These are phyloP conservation scores for Phytopythium aichiense DNA, from an alignment of 352 stramenopile species.

Conservation along the genomic window DNA sequence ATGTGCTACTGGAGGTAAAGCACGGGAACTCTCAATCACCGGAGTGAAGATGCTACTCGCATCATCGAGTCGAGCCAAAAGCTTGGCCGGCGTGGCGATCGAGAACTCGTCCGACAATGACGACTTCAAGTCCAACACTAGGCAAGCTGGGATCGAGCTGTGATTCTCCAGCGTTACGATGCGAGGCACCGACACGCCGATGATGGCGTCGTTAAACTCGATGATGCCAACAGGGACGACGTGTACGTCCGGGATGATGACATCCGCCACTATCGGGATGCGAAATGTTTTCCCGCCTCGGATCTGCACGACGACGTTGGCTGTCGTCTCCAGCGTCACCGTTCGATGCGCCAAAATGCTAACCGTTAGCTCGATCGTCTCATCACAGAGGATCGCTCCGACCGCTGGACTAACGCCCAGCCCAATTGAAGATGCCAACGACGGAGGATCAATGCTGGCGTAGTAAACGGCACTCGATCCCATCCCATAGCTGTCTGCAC, in stretches of 20 bases:
- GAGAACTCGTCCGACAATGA: constrained; percentile 62
- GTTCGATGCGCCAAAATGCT: constrained; percentile 54
- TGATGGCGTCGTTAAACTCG: constrained; percentile 81
- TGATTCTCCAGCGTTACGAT: constrained; percentile 77
- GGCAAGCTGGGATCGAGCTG: constrained; percentile 66
- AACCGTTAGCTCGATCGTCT: constrained; percentile 47
- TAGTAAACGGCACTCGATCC: constrained; percentile 42
- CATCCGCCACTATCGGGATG: constrained; percentile 52
- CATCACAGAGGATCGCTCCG: constrained; percentile 40
- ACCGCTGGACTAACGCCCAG: constrained; percentile 39
- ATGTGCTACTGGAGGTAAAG: not conserved
- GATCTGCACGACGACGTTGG: constrained; percentile 53
- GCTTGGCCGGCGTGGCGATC: constrained; percentile 40
- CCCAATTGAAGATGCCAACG: constrained; percentile 27
- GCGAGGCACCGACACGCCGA: constrained; percentile 64
- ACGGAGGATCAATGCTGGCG: constrained; percentile 47
- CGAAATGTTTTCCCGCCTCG: constrained; percentile 68
- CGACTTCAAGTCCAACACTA: constrained; percentile 67
- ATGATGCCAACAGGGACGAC: constrained; percentile 33
- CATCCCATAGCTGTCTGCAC: constrained; percentile 3
- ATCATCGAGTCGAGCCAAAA: constrained; percentile 65
- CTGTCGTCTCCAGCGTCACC: constrained; percentile 33
- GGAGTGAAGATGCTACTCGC: constrained; percentile 77
- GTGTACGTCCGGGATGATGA: constrained; percentile 80
- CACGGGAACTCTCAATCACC: constrained; percentile 17